These are phyloP conservation scores for Colletotrichum noveboracense DNA, from an alignment of 2,329 filamentous ascomycete genomes.

Conservation along the genomic window DNA sequence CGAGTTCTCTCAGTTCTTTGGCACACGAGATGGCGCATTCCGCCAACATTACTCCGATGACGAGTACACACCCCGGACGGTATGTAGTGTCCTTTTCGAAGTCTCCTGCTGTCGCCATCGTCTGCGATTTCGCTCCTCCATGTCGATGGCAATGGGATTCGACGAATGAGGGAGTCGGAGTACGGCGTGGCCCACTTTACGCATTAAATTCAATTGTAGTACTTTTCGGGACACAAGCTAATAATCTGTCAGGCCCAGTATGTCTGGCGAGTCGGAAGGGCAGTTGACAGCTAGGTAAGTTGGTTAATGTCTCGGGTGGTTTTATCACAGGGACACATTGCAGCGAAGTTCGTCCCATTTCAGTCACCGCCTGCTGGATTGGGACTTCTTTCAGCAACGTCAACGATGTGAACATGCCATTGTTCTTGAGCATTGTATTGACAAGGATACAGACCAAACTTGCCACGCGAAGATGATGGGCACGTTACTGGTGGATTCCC, in stretches of 20 bases:
- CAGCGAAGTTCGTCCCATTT: not conserved
- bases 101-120: not conserved
- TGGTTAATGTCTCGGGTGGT: not conserved
- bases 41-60: conserved; percentile 25
- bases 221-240: not conserved
- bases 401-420: not conserved
- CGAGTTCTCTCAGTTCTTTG: conserved; percentile 35
- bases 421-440: not conserved
- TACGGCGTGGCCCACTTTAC: not conserved
- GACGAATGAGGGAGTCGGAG: not conserved
- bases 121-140: not conserved
- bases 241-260: not conserved
- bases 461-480: conserved; percentile 21
- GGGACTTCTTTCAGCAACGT: not conserved
- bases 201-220: not conserved
- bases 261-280: conserved; percentile 14
- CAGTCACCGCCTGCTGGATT: not conserved
- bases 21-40: conserved; percentile 25
- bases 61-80: conserved; percentile 28
- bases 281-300: conserved; percentile 26
- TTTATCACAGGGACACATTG: not conserved
- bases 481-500: conserved; percentile 21
- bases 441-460: conserved; percentile 25
- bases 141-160: not conserved
- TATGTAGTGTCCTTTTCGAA: conserved; percentile 15